phyloP scores from a whole-genome alignment of 306 rosid species.

The Vachellia collinsii region DNA sequence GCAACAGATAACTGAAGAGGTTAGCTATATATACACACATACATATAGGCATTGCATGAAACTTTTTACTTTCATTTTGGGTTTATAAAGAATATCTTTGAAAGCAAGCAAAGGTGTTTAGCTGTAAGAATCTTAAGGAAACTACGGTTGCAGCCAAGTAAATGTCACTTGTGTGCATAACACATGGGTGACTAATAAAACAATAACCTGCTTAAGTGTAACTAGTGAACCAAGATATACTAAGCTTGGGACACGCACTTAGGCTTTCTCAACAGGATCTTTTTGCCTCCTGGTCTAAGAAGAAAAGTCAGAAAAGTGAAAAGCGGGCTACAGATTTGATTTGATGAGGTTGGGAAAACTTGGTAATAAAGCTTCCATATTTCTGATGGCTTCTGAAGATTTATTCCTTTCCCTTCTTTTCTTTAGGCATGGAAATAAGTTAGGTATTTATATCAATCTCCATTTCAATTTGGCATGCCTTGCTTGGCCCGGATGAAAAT shows the following conservation, averaged over 20 bases:
- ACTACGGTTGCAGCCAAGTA: not conserved
- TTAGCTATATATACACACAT: constrained; percentile 27
- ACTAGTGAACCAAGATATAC: not conserved
- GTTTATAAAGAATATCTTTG: constrained; percentile 67
- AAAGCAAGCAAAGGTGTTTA: constrained; percentile 60
- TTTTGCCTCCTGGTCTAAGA: constrained; percentile 31
- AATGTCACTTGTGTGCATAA: not conserved
- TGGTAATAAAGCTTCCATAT: constrained; percentile 50
- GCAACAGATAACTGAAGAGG: constrained; percentile 19
- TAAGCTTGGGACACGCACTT: constrained; percentile 40
- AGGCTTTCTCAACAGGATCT: constrained; percentile 37
- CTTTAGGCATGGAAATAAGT: constrained; percentile 21
- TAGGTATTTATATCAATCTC: not conserved
- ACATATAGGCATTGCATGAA: constrained; percentile 48
- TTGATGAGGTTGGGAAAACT: constrained; percentile 49
- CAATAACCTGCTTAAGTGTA: constrained; percentile 2
- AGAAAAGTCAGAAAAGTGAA: constrained; percentile 44
- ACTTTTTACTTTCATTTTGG: constrained; percentile 17
- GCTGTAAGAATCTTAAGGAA: constrained; percentile 41
- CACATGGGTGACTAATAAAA: not conserved
- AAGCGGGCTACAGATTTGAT: constrained; percentile 27
- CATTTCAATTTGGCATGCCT: constrained; percentile 16
- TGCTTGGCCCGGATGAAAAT: not conserved
- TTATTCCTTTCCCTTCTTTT: constrained; percentile 65
- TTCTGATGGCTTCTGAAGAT: constrained; percentile 29